These are phyloP conservation scores for Fusarium oligoseptatum DNA, from an alignment of 2,329 filamentous ascomycete species.

Conservation along the genomic window DNA sequence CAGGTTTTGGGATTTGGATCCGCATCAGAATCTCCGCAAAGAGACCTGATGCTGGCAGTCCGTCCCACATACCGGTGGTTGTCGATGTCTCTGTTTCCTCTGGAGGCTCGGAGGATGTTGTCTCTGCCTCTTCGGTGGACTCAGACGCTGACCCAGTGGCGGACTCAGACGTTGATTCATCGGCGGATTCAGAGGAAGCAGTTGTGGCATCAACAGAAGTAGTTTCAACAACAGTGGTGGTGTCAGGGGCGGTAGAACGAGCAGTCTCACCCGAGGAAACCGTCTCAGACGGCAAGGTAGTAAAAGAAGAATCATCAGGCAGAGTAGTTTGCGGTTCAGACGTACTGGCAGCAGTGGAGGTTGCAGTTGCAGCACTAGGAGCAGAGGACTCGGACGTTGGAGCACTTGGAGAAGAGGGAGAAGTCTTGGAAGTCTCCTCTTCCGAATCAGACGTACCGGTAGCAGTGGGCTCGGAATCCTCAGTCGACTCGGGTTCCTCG, in stretches of 20 bases:
- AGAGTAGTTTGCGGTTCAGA: slow-evolving; percentile 47
- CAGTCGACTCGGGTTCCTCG: slow-evolving; percentile 15
- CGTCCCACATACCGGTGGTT: slow-evolving; percentile 51
- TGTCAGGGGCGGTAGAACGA: slow-evolving; percentile 34
- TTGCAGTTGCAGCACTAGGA: slow-evolving; percentile 41
- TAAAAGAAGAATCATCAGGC: slow-evolving; percentile 46
- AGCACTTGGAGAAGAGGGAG: slow-evolving; percentile 47
- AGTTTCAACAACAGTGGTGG: slow-evolving; percentile 33
- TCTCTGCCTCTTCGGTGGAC: slow-evolving; percentile 21
- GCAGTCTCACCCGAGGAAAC: slow-evolving; percentile 43
- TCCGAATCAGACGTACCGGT: slow-evolving; percentile 48
- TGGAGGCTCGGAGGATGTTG: slow-evolving; percentile 32
- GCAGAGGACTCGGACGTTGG: slow-evolving; percentile 46
- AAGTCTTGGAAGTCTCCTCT: slow-evolving; percentile 44
- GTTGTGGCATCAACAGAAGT: neutral
- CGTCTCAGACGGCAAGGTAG: slow-evolving; percentile 46
- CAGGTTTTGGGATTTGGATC: slow-evolving; percentile 33
- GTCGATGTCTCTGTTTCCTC: slow-evolving; percentile 30
- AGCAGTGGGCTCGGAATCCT: slow-evolving; percentile 45
- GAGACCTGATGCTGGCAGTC: slow-evolving; percentile 23
- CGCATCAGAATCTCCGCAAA: slow-evolving; percentile 20
- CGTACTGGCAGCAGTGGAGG: slow-evolving; percentile 50
- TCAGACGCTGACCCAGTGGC: slow-evolving; percentile 21
- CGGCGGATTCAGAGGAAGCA: slow-evolving; percentile 11
- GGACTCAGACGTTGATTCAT: slow-evolving; percentile 20